These are phyloP conservation scores for Aulographum hederae DNA, from an alignment of 2,329 filamentous ascomycete genomes.

Conservation along the genomic window DNA sequence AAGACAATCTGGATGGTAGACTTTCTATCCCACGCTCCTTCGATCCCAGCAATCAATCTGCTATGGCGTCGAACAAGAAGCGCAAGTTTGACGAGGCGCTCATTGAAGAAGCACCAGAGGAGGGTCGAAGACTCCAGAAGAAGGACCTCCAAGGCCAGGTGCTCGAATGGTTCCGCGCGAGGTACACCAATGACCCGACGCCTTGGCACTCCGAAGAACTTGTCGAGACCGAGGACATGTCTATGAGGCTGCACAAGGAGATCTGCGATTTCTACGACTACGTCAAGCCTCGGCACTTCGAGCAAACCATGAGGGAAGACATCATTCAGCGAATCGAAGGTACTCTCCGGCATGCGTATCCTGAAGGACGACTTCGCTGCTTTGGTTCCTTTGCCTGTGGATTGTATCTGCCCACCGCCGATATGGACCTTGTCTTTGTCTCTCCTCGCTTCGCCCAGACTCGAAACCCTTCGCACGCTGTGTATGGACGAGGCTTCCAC, in stretches of 20 bases:
- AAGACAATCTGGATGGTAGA: neutral
- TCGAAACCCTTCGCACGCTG: neutral
- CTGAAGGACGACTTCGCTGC: slow-evolving; percentile 24
- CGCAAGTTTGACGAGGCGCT: no score
- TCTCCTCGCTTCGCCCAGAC: slow-evolving; percentile 19
- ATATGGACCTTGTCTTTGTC: slow-evolving; percentile 85
- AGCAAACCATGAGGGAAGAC: slow-evolving; percentile 54
- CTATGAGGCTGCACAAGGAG: slow-evolving; percentile 63
- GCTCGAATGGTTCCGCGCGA: neutral
- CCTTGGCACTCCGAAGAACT: slow-evolving; percentile 47
- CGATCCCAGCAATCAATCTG: neutral
- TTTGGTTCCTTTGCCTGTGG: slow-evolving; percentile 95
- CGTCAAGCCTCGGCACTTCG: slow-evolving; percentile 58
- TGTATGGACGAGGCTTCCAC: neutral
- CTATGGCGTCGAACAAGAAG: neutral
- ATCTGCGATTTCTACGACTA: slow-evolving; percentile 78
- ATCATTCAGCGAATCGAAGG: slow-evolving; percentile 51
- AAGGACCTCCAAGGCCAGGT: neutral
- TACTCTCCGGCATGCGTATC: slow-evolving; percentile 38
- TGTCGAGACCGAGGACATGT: slow-evolving; percentile 32
- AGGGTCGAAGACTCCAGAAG: no score
- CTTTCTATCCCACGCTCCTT: neutral
- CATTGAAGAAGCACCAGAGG: no score
- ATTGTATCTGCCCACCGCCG: slow-evolving; percentile 55
- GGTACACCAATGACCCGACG: neutral